phyloP scores from a whole-genome alignment of 352 stramenopile genomes.

The Pythium plurisporium region DNA sequence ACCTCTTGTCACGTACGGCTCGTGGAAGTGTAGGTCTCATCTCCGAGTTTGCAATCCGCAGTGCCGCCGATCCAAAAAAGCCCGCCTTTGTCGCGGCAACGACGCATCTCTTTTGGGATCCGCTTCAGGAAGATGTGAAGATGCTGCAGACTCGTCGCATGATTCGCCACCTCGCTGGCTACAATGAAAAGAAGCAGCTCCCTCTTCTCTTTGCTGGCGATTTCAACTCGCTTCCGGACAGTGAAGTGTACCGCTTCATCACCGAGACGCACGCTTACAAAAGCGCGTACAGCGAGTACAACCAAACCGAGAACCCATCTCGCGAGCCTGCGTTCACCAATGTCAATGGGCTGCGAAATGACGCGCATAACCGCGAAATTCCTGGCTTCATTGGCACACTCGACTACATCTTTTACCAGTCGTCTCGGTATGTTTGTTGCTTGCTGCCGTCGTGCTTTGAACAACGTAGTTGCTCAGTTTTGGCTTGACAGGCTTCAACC shows the following conservation, averaged over 20 bases:
- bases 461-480: neutral
- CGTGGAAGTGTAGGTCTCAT: constrained; percentile 61
- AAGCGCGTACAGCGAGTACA: constrained; percentile 63
- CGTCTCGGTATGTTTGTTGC: constrained; percentile 32
- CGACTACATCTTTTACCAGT: constrained; percentile 82
- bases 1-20: constrained; percentile 41
- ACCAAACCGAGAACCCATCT: neutral
- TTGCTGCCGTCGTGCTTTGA: neutral
- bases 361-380: constrained; percentile 29
- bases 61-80: constrained; percentile 16
- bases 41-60: constrained; percentile 43
- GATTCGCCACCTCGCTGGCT: constrained; percentile 37
- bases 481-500: constrained; percentile 30
- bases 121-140: constrained; percentile 79
- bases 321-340: constrained; percentile 75
- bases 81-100: constrained; percentile 62
- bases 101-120: constrained; percentile 86
- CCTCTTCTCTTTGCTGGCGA: constrained; percentile 65
- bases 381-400: constrained; percentile 70
- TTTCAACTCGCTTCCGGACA: constrained; percentile 81
- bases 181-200: constrained; percentile 23
- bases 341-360: constrained; percentile 49
- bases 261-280: constrained; percentile 30
- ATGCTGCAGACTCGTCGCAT: constrained; percentile 64
- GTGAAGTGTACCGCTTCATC: constrained; percentile 66